phyloP scores from a whole-genome alignment of 2,329 filamentous ascomycete genomes.

The Penicillium vulpinum region DNA sequence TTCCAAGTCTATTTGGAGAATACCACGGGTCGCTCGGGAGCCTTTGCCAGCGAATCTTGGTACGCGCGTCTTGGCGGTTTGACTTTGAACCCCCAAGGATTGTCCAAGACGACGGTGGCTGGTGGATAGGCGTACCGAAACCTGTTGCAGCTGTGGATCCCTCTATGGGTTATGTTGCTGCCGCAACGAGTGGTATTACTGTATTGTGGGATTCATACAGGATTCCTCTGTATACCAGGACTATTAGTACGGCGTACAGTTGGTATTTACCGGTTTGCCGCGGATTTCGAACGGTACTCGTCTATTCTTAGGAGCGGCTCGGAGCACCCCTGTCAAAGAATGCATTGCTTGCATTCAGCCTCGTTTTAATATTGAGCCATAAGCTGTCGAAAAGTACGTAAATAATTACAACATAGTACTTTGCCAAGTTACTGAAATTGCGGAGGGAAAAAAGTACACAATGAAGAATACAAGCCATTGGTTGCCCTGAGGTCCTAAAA shows the following conservation, averaged over 20 bases:
- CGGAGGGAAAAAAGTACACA: no score
- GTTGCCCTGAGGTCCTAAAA: no score
- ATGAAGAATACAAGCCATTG: no score
- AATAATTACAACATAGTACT: background rate
- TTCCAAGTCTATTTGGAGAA: background rate
- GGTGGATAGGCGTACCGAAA: background rate
- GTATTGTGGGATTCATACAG: background rate
- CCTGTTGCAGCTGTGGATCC: slow-evolving; percentile 1
- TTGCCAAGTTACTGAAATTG: background rate
- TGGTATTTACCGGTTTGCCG: background rate
- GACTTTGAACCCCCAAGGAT: background rate
- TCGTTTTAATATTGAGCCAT: background rate
- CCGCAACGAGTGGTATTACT: slow-evolving; percentile 2
- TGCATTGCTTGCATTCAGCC: background rate
- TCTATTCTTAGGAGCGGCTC: background rate
- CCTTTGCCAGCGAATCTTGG: slow-evolving; percentile 1
- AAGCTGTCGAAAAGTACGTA: background rate
- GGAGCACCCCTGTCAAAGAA: background rate
- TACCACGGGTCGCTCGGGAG: background rate
- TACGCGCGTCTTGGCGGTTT: slow-evolving; percentile 1
- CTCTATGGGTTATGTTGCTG: background rate
- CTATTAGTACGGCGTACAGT: no score
- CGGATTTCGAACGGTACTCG: background rate
- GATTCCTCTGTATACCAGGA: background rate
- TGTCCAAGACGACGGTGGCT: background rate